Evolutionary conservation across 148 eudicot species (phyloP), one percentile per base, ranked within the genome.

Genomic region (Nepenthes mirabilis): DNA sequence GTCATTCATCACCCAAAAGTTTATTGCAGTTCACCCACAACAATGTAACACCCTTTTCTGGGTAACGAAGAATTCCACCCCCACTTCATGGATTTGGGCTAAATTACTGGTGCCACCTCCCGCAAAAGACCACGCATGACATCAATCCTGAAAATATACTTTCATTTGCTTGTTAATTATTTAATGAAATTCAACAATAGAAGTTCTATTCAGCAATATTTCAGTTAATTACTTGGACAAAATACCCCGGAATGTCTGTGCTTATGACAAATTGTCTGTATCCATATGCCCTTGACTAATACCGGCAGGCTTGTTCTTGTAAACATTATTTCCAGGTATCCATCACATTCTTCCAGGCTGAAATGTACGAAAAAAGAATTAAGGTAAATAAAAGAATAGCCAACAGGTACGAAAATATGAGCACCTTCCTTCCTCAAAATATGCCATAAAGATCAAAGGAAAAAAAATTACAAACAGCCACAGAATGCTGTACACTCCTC

Each of bases 311-410:
- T 91, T 88, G 72, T 88, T 88, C 73, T 91, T 94, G 61, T 88
- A 91, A 13, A 91, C 90, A 72, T 91, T 91, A 96, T 88, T 75
- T 91, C 96, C 80, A 88, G 66, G 81, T 91, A 91, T 50, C 96
- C 84, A 49, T 88, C 98, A 80, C 98, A 88, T 70, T 91, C 98
- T 74, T 91, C 98, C 91, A 91, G 78, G 74, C 98, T 91, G 67
- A 60, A 71, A 62, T 10, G 34, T 68, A 59, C 36, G 54, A 63
- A 14, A 6, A 56, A 70, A 50, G 47, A 5, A 60, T 32, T 3
- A 55, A 55, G 35, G 32, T 1, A 65, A 11, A 45, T 1, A 23
- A 7, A 36, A 32, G 56, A 37, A 45, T 5, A 6, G n/a, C 59
- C 33, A 59, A 59, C 11, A 45, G 54, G 43, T 1, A 33, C 9